Evolutionary conservation across 768 basidiomycete genomes (phyloP).

Genomic region (Pholiota conissans): DNA sequence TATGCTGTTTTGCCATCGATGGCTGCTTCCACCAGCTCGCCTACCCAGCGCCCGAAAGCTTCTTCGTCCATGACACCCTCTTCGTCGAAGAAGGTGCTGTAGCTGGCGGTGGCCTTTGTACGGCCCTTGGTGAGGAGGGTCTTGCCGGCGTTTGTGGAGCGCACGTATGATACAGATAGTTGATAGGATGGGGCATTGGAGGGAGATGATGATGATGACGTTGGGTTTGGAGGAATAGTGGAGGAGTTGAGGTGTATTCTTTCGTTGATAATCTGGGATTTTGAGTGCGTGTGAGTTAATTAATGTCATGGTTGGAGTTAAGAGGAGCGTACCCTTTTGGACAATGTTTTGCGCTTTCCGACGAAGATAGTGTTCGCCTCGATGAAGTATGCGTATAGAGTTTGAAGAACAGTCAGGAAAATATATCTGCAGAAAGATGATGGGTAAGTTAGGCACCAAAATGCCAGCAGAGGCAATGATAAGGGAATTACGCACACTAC

Average conservation of each 20-base stretch:
- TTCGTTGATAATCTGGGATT: slow-evolving; percentile 81
- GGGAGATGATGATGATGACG: slow-evolving; percentile 22
- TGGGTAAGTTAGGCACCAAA: slow-evolving; percentile 3
- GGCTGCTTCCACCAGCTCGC: slow-evolving; percentile 64
- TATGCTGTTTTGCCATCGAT: slow-evolving; percentile 68
- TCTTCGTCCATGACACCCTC: slow-evolving; percentile 78
- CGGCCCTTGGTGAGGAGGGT: slow-evolving; percentile 74
- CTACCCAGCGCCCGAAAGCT: slow-evolving; percentile 77
- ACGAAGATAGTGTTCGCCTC: slow-evolving; percentile 85
- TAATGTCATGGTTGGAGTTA: neutral
- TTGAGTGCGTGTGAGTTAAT: neutral
- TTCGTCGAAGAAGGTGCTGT: slow-evolving; percentile 80
- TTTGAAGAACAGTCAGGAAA: slow-evolving; percentile 67
- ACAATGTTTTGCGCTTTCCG: slow-evolving; percentile 87
- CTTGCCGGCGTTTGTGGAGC: slow-evolving; percentile 85
- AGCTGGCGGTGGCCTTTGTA: slow-evolving; percentile 53
- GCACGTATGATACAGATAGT: slow-evolving; percentile 67
- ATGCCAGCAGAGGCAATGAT: slow-evolving; percentile 5
- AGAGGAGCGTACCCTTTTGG: slow-evolving; percentile 69
- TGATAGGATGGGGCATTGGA: slow-evolving; percentile 64
- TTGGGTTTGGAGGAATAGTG: slow-evolving; percentile 54
- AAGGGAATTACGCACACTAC: slow-evolving; percentile 55
- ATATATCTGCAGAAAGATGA: slow-evolving; percentile 56
- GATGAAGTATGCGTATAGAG: slow-evolving; percentile 83
- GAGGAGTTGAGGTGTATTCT: slow-evolving; percentile 77